Percentiles rank a stretch among this genome's conserved stretches.
phyloP scores from a whole-genome alignment of 2,329 filamentous ascomycete genomes.

The Aureobasidium pullulans region DNA sequence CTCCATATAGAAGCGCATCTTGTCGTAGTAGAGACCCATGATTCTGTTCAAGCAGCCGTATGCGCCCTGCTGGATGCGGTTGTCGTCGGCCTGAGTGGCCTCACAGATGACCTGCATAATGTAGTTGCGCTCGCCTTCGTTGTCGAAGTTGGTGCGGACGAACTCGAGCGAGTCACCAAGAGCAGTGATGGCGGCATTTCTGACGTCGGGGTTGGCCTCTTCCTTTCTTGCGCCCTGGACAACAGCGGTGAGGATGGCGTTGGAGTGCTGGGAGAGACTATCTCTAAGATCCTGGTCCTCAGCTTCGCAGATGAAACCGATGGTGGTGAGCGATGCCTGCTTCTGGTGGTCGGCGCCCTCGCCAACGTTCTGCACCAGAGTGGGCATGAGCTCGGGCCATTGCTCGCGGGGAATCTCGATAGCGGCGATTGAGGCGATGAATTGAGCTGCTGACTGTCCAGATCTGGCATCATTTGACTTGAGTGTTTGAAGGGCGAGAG shows the following conservation, averaged over 20 bases:
- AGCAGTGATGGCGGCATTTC: constrained; percentile 84
- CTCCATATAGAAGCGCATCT: constrained; percentile 99
- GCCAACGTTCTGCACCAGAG: constrained; percentile 86
- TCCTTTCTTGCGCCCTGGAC: constrained; percentile 97
- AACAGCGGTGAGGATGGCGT: constrained; percentile 94
- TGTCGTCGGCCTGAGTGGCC: constrained; percentile 88
- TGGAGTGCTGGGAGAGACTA: constrained; percentile 78
- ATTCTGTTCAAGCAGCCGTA: constrained; percentile 98
- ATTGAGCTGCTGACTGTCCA: constrained; percentile 84
- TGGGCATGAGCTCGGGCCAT: constrained; percentile 87
- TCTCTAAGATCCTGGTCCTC: constrained; percentile 81
- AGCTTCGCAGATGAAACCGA: constrained; percentile 96
- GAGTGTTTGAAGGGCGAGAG: constrained; percentile 81
- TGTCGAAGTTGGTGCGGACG: constrained; percentile 96
- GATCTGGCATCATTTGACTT: constrained; percentile 71
- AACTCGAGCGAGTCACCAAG: constrained; percentile 96
- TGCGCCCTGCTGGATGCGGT: constrained; percentile 85
- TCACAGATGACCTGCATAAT: constrained; percentile 99
- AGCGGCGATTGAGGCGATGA: constrained; percentile 87
- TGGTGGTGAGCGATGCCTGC: constrained; percentile 89
- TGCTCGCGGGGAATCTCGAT: constrained; percentile 91
- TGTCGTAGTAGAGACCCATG: constrained; percentile 98
- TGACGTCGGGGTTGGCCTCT: constrained; percentile 84
- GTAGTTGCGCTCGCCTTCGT: constrained; percentile 98
- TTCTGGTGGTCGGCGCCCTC: constrained; percentile 81